Evolutionary conservation across 495 filamentous ascomycete genomes (phyloP).

Genomic region (Friedmanniomyces simplex): DNA sequence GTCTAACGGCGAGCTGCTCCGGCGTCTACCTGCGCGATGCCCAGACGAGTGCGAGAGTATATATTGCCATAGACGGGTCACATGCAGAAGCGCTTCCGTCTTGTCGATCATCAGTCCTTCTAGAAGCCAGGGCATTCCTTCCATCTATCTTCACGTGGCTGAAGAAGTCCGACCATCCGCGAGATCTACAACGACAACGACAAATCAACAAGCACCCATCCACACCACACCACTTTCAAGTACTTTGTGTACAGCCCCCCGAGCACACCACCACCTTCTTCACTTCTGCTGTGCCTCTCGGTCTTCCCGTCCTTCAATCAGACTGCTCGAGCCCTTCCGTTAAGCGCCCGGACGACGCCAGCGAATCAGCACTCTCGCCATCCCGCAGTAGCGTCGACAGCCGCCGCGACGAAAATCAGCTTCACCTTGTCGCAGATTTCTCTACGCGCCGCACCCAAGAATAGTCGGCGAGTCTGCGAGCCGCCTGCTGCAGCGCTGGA

Average conservation of each 20-base stretch:
- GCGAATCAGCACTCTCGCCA: not conserved
- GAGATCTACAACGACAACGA: not conserved
- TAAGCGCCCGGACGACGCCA: not conserved
- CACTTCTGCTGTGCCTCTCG: not conserved
- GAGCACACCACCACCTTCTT: not conserved
- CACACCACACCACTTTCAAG: not conserved
- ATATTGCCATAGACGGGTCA: not conserved
- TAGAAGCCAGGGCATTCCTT: too few species aligned
- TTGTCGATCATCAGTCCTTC: not conserved
- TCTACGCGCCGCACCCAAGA: constrained; percentile 16
- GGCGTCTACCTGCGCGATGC: not conserved
- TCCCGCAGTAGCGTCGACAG: not conserved
- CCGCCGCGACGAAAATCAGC: not conserved
- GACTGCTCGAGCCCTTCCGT: not conserved
- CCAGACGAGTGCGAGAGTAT: not conserved
- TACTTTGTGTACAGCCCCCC: not conserved
- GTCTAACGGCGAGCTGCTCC: not conserved
- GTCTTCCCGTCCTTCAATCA: not conserved
- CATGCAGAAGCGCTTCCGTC: not conserved
- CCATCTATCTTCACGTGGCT: not conserved
- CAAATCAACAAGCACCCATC: not conserved
- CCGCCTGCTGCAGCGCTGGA: constrained; percentile 6
- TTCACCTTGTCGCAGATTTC: not conserved
- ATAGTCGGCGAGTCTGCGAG: constrained; percentile 9
- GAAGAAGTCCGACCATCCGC: not conserved